Base-by-base conservation (phyloP, 148 eudicot genomes). In the Amaranthus palmeri region DNA sequence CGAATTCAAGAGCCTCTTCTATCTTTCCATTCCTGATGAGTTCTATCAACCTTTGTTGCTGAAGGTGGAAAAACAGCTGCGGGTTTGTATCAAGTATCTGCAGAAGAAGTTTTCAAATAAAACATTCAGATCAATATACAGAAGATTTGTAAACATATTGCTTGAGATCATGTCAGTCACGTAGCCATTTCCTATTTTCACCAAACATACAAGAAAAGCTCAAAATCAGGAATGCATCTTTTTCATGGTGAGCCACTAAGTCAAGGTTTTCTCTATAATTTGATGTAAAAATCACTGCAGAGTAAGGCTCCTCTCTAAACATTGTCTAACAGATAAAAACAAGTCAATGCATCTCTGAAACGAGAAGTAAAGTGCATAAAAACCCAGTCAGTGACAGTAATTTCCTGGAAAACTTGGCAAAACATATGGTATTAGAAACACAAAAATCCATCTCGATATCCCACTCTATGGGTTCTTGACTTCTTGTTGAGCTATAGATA, bases 21-120 rank as follows among this genome's bases (percentile, higher is more conserved):
- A 91, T 84, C 86, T 95, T 91, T 54, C 96, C 36, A 25, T 25
- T 89, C 75, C 99, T 80, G 62, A 95, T 92, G 73, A 95, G 60
- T 72, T 92, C 97, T 76, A 95, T 95, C 84, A 95, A 79, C 73
- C 96, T 87, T 83, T 95, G 99, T 76, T 92, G 96, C 77, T 95
- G 97, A 72, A 95, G 99, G 77, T 92, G 99, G 86, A 95, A 95
- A 90, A 89, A 95, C 57, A 95, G 85, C 81, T 89, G 88, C 42
- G 99, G 97, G 70, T 95, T 92, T 65, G 93, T 89, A 80, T 95
- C 97, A 72, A 95, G 76, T 80, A 91, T 91, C 97, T 92, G 96
- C 87, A 79, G 7, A 70, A 7, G 54, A 25, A 25, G 63, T 63
- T 62, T 25, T 67, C 44, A 69, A 49, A 55, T 46, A 72, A 12